phyloP scores from a whole-genome alignment of 2,329 filamentous ascomycete species.

The Trichophyton simii region DNA sequence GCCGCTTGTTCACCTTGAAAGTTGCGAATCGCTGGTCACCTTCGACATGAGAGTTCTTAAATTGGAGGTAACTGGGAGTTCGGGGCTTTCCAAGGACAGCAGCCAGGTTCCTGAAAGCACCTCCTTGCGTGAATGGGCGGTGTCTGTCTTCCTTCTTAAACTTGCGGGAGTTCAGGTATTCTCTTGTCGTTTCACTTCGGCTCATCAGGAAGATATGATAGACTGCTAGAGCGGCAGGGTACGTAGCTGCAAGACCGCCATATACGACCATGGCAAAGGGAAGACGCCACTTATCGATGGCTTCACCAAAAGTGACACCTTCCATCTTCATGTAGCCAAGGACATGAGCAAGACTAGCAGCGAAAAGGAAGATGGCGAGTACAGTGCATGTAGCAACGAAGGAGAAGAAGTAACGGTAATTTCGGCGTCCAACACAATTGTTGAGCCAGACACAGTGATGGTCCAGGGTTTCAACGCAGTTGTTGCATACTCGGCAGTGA shows the following conservation, averaged over 20 bases:
- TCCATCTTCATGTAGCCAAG: slow-evolving; percentile 56
- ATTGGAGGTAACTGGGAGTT: slow-evolving; percentile 75
- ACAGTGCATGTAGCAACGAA: slow-evolving; percentile 74
- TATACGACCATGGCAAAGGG: slow-evolving; percentile 85
- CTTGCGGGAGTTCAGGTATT: slow-evolving; percentile 93
- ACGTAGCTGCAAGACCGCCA: slow-evolving; percentile 58
- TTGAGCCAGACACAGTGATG: slow-evolving; percentile 99
- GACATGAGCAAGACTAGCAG: slow-evolving; percentile 67
- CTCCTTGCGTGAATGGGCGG: slow-evolving; percentile 74
- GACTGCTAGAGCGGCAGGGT: slow-evolving; percentile 68
- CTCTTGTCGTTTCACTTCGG: slow-evolving; percentile 84
- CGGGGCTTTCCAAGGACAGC: slow-evolving; percentile 71
- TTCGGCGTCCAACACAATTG: slow-evolving; percentile 91
- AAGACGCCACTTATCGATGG: slow-evolving; percentile 60
- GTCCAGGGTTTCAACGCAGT: slow-evolving; percentile 92
- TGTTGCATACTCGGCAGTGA: slow-evolving; percentile 93
- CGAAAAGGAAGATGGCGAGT: slow-evolving; percentile 62
- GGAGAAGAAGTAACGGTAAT: slow-evolving; percentile 95
- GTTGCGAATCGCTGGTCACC: slow-evolving; percentile 75
- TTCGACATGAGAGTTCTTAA: slow-evolving; percentile 62
- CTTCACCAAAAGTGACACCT: slow-evolving; percentile 51
- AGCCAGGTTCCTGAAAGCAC: slow-evolving; percentile 62
- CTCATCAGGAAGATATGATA: slow-evolving; percentile 90
- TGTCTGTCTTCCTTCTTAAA: slow-evolving; percentile 87
- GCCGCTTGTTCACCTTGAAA: slow-evolving; percentile 41